Evolutionary conservation across 2,329 filamentous ascomycete species (phyloP).

Genomic region (Aureobasidium uvarum): DNA sequence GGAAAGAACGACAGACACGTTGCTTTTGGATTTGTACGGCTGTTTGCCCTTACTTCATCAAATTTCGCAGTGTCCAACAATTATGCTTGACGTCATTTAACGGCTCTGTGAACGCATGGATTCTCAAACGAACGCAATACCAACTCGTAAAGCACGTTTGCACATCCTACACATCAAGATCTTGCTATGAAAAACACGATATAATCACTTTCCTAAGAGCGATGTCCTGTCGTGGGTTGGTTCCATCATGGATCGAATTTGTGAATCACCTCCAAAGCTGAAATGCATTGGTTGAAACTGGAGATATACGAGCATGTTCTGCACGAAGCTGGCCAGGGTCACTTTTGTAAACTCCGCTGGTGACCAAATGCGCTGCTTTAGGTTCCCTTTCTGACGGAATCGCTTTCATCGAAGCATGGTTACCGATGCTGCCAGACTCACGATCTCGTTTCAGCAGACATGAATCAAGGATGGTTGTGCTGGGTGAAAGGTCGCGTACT

Average conservation of each 20-base stretch:
- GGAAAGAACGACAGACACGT: background rate
- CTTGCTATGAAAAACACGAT: background rate
- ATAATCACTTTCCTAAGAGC: too few species aligned
- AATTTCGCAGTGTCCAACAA: conserved; percentile 6
- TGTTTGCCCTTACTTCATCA: conserved; percentile 13
- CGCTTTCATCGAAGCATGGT: background rate
- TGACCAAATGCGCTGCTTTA: background rate
- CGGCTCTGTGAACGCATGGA: background rate
- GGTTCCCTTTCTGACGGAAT: background rate
- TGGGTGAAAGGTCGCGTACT: background rate
- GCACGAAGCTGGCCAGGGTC: background rate
- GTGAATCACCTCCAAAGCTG: background rate
- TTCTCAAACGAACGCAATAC: background rate
- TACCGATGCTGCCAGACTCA: background rate
- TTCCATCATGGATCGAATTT: too few species aligned
- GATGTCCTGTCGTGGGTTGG: too few species aligned
- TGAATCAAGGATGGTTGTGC: background rate
- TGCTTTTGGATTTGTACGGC: background rate
- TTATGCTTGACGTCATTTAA: conserved; percentile 1
- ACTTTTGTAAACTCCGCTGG: background rate
- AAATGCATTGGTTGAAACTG: background rate
- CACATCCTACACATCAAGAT: background rate
- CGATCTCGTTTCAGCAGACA: background rate
- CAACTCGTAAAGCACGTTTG: background rate
- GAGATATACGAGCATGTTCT: background rate